A percentile compares a stretch with the other conserved stretches of the same genome.
These are phyloP conservation scores for Leishmania braziliensis DNA, from an alignment of 208 protist species.

Conservation along the genomic window DNA sequence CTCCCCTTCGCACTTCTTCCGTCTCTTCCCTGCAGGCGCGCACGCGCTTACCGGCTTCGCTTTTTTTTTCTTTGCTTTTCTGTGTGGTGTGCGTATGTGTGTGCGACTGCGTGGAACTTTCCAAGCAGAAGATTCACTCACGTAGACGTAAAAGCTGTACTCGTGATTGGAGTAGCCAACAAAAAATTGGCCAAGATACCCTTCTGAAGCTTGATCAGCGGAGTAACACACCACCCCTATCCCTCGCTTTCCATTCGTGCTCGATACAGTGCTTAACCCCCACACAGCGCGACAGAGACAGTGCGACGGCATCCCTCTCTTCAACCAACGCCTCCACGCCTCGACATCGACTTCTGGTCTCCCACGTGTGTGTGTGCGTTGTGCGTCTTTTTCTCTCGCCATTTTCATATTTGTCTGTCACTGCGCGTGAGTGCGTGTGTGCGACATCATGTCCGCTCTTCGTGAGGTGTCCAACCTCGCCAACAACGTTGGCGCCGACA, in stretches of 20 bases:
- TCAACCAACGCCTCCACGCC: neutral
- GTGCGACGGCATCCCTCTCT: neutral
- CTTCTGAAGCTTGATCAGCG: neutral
- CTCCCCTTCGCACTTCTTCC: neutral
- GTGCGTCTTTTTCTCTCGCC: constrained; percentile 2
- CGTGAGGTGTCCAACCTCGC: constrained; percentile 62
- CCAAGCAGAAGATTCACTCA: neutral
- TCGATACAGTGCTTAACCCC: neutral
- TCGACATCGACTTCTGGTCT: neutral
- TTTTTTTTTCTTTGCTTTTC: neutral
- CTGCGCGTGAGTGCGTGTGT: neutral
- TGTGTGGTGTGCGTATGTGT: neutral
- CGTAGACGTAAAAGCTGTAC: neutral
- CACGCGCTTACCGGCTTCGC: neutral
- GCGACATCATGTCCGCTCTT: constrained; percentile 41
- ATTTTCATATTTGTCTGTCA: constrained; percentile 1
- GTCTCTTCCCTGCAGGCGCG: neutral
- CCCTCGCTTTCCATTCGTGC: neutral
- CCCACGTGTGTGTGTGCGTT: neutral
- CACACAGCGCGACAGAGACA: constrained; percentile 1
- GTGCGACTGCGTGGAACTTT: neutral
- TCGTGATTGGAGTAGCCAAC: neutral
- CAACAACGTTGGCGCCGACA: constrained; percentile 36
- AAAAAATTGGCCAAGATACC: neutral
- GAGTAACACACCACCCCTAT: neutral